Evolutionary conservation across 2,329 filamentous ascomycete species (phyloP).

Genomic region (Phialophora expanda): DNA sequence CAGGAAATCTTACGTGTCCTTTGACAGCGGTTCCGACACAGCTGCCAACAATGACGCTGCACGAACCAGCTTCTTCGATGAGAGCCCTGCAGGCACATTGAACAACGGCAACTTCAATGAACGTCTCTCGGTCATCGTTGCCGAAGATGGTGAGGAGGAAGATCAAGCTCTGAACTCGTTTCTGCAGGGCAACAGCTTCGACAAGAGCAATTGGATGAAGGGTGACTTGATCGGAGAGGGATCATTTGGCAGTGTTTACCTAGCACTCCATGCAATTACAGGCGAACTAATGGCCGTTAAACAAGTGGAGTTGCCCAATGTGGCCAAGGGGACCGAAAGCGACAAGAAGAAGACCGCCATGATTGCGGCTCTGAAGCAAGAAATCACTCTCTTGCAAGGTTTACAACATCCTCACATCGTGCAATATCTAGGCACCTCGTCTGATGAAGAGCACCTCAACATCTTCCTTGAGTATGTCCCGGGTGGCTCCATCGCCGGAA

Average conservation of each 20-base stretch:
- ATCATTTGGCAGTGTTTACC: conserved; percentile 93
- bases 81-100: conserved; percentile 69
- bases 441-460: conserved; percentile 88
- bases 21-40: conserved; percentile 64
- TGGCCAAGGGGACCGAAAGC: conserved; percentile 74
- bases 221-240: conserved; percentile 95
- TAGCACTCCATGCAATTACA: conserved; percentile 92
- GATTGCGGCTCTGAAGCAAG: conserved; percentile 95
- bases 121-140: conserved; percentile 79
- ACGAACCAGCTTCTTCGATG: conserved; percentile 83
- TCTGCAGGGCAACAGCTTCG: conserved; percentile 89
- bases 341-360: conserved; percentile 96
- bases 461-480: conserved; percentile 99
- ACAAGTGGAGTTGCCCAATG: conserved; percentile 90
- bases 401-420: conserved; percentile 97
- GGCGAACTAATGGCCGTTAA: conserved; percentile 98
- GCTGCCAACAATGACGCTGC: conserved; percentile 73
- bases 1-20: conserved; percentile 92
- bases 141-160: conserved; percentile 87
- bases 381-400: conserved; percentile 91
- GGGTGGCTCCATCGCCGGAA: conserved; percentile 94
- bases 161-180: conserved; percentile 91
- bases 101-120: conserved; percentile 61
- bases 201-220: conserved; percentile 99
- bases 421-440: conserved; percentile 94